Evolutionary conservation across 2,329 filamentous ascomycete genomes (phyloP).

Genomic region (Hypomyces rosellus): DNA sequence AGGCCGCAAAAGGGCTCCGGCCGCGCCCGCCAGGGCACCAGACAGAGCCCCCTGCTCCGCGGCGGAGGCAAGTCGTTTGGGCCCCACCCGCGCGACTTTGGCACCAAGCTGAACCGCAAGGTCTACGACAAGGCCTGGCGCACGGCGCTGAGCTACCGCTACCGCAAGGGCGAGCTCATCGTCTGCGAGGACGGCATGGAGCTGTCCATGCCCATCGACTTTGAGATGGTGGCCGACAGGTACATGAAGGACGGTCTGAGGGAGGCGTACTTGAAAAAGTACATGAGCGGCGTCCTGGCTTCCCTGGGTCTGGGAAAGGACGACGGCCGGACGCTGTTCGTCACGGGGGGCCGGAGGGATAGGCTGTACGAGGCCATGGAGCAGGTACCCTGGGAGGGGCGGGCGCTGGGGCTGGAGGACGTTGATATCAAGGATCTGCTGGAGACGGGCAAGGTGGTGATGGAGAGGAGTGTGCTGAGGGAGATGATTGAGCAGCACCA

Average conservation of each 20-base stretch:
- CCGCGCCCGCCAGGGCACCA: slow-evolving; percentile 68
- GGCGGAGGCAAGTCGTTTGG: slow-evolving; percentile 87
- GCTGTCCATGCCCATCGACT: slow-evolving; percentile 50
- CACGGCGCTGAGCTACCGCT: slow-evolving; percentile 88
- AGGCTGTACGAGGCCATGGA: slow-evolving; percentile 63
- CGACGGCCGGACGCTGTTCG: slow-evolving; percentile 66
- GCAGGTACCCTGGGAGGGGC: slow-evolving; percentile 58
- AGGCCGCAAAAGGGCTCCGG: slow-evolving; percentile 83
- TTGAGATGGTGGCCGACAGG: slow-evolving; percentile 35
- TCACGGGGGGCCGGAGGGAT: slow-evolving; percentile 56
- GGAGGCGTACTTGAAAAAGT: slow-evolving; percentile 53
- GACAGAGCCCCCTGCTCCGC: slow-evolving; percentile 71
- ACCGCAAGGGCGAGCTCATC: slow-evolving; percentile 77
- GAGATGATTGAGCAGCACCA: slow-evolving; percentile 67
- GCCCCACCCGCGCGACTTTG: slow-evolving; percentile 88
- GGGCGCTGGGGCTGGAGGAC: slow-evolving; percentile 63
- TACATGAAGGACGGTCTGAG: slow-evolving; percentile 42
- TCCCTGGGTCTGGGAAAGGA: slow-evolving; percentile 62
- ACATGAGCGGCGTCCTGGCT: slow-evolving; percentile 62
- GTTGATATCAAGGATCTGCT: slow-evolving; percentile 95
- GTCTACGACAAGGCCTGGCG: slow-evolving; percentile 95
- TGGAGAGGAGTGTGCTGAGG: slow-evolving; percentile 76
- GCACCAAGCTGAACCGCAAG: slow-evolving; percentile 75
- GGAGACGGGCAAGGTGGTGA: slow-evolving; percentile 75
- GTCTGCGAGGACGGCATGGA: slow-evolving; percentile 75